Evolutionary conservation across 345 rosid species (phyloP), one percentile per base, ranked within the genome.

Genomic region (Brassica nigra): DNA sequence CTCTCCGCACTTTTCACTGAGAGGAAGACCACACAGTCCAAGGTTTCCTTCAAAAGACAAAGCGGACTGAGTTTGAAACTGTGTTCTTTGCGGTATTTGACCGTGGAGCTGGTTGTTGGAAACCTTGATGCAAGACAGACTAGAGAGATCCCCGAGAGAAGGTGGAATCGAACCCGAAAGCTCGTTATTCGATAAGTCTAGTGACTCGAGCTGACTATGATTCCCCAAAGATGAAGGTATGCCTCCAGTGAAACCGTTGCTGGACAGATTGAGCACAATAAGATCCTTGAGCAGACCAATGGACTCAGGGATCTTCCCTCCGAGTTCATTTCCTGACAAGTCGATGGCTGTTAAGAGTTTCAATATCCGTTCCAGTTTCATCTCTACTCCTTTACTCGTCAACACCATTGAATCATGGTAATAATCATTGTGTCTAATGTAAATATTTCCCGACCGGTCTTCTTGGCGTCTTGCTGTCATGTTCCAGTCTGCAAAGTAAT

Each of bases 271-370:
- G 2, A 63, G 27, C 42, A 63, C 68, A 14, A 33, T 15, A 7
- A 77, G 64, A 59, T 44, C 20, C 16, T 68, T 77, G 2, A 70
- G n/a, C 8, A 58, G 18, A 62, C 80, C 70, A 18, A 77, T 62
- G 10, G 81, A 70, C 28, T 49, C 18, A 16, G 54, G 70, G 67
- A 77, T 77, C 12, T 31, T 3, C 20, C 71, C 65, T 10, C 1
- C 11, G 28, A 64, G 68, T 33, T 3, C 4, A 7, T 64, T 33
- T 33, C 44, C 47, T 15, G 68, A 70, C 6, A 77, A 8, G 36
- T 71, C 58, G 20, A 62, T 69, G 28, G 65, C 57, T 9, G 55
- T 30, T 18, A 70, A 49, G 36, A 62, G 34, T 15, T 29, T 44
- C 1, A 62, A 18, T 12, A 77, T 47, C n/a, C 49, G 20, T 6